These are phyloP conservation scores for Cladochytrium replicatum DNA, from an alignment of 192 early-diverging fungal genomes.

Conservation along the genomic window DNA sequence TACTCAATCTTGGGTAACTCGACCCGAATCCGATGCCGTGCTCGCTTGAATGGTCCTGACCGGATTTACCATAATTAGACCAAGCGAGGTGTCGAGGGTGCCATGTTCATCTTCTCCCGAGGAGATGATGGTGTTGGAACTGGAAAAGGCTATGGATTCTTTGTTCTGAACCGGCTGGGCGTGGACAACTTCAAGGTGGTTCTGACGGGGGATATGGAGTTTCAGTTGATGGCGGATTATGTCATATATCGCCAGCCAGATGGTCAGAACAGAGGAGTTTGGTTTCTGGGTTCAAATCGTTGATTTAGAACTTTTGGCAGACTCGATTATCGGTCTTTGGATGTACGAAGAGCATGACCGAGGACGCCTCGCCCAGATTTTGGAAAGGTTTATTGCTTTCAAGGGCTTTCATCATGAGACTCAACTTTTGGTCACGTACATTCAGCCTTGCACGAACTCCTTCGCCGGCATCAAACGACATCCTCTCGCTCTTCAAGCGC, in stretches of 20 bases:
- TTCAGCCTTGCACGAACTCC: no score
- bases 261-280: constrained; percentile 27
- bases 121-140: constrained; percentile 38
- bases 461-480: no score
- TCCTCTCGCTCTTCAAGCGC: no score
- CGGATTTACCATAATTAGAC: constrained; percentile 51
- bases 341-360: constrained; percentile 65
- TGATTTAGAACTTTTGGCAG: constrained; percentile 21
- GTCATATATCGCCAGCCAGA: constrained; percentile 71
- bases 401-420: no score
- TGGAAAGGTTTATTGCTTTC: no score
- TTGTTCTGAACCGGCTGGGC: constrained; percentile 79
- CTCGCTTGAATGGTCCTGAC: no score
- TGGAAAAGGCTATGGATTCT: constrained; percentile 70
- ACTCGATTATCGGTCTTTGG: constrained; percentile 65
- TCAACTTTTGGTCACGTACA: no score
- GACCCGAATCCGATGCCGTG: no score
- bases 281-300: not conserved
- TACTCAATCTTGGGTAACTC: constrained; percentile 73
- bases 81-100: constrained; percentile 83
- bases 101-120: constrained; percentile 79
- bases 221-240: constrained; percentile 73
- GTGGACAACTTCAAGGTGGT: constrained; percentile 69
- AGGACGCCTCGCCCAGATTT: constrained; percentile 35
- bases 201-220: constrained; percentile 59